phyloP scores from a whole-genome alignment of 768 basidiomycete species.

The Macrolepiota dolichaula region DNA sequence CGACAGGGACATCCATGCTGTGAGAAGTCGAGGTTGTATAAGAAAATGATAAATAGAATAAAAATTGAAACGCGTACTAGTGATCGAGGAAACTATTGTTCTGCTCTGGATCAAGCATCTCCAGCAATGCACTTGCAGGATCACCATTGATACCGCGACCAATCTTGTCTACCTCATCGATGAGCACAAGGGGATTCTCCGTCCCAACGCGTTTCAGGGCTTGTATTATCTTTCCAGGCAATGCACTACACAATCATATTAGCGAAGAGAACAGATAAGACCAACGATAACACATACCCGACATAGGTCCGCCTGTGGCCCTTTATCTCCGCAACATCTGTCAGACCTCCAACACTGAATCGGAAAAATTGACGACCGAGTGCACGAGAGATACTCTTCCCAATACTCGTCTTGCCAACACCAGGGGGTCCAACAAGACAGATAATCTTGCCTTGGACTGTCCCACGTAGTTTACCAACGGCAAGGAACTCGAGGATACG shows the following conservation, averaged over 20 bases:
- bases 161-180: constrained; percentile 97
- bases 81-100: constrained; percentile 94
- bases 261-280: constrained; percentile 1
- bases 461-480: constrained; percentile 91
- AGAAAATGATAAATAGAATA: neutral
- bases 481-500: constrained; percentile 95
- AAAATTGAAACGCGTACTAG: constrained; percentile 57
- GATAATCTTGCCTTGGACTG: constrained; percentile 95
- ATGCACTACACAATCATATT: constrained; percentile 45
- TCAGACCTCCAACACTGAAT: constrained; percentile 94
- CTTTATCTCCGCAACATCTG: constrained; percentile 98
- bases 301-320: constrained; percentile 98
- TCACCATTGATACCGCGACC: constrained; percentile 90
- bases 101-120: constrained; percentile 95
- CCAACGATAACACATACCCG: constrained; percentile 46
- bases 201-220: constrained; percentile 91
- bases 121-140: constrained; percentile 84
- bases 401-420: constrained; percentile 96
- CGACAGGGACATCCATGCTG: constrained; percentile 96
- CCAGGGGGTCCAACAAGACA: constrained; percentile 96
- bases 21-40: constrained; percentile 9
- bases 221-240: constrained; percentile 94
- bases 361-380: constrained; percentile 92
- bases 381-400: constrained; percentile 91
- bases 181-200: constrained; percentile 90